Base-by-base conservation (phyloP, 192 early-diverging fungal genomes). In the Podila epigama region DNA sequence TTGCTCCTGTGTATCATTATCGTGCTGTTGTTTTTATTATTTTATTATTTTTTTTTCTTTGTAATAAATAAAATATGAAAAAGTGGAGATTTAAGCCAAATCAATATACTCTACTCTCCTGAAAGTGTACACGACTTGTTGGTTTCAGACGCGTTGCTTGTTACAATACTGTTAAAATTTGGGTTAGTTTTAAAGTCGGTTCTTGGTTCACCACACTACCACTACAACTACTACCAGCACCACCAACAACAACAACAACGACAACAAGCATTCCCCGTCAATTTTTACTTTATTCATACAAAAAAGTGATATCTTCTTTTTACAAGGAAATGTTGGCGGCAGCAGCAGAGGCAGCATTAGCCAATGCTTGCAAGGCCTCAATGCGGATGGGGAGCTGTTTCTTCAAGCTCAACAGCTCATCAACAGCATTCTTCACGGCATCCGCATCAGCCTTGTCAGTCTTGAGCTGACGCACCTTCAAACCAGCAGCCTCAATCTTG, bases 391-490 rank as follows among this genome's bases (percentile, higher is more conserved):
- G 61, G 28, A 71, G 50, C 48, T 71, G 69, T 55, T 71, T 71
- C 69, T 71, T 71, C 44, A 71, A 48, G n/a, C 10, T 53, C 61
- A 71, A 59, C 27, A 71, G 48, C 61, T 71, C 69, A 53, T 71
- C 61, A 1, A 71, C 69, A 5, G 69, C 61, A 25, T 28, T 48
- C 69, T 71, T 71, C 55, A 71, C 44, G 28, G 31, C 27, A 36
- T 71, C 69, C 0, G 69, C 69, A 42, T 71, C 61, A 9, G 69
- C 69, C 48, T 71, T 71, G 42, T 63, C 55, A 4, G 69, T 64
- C 69, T 71, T 71, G 16, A 71, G 36, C 36, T 71, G 55, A 40
- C 69, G 69, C 35, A 64, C 61, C 69, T 71, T 71, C 55, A 71
- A 41, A 7, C 61, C 69, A 35, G 57, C 55, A 15, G 54, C 69